phyloP scores from a whole-genome alignment of 768 basidiomycete species.

The Suillus variegatus region DNA sequence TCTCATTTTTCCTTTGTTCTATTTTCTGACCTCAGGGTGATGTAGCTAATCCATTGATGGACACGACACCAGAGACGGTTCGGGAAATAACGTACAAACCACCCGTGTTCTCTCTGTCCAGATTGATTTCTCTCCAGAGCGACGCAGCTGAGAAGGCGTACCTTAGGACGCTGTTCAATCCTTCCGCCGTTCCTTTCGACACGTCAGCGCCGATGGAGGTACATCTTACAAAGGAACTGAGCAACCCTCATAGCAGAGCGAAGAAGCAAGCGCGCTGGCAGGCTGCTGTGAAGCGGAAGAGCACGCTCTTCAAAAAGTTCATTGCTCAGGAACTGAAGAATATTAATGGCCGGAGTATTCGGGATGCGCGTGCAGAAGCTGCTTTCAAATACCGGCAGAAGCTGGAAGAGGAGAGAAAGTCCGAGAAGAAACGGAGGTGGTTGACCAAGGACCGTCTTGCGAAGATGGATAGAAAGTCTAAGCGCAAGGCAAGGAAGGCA shows the following conservation, averaged over 20 bases:
- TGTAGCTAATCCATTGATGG: conserved; percentile 48
- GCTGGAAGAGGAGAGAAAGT: conserved; percentile 57
- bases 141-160: conserved; percentile 56
- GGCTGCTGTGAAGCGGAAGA: conserved; percentile 47
- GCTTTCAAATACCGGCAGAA: conserved; percentile 70
- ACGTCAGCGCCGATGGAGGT: conserved; percentile 63
- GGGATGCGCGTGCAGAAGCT: conserved; percentile 73
- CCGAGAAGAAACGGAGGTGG: conserved; percentile 60
- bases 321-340: conserved; percentile 54
- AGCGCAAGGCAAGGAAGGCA: conserved; percentile 45
- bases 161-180: conserved; percentile 52
- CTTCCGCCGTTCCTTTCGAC: conserved; percentile 44
- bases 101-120: conserved; percentile 48
- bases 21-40: background rate
- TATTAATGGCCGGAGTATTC: conserved; percentile 58
- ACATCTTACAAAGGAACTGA: conserved; percentile 66
- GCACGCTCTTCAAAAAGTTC: conserved; percentile 52
- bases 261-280: conserved; percentile 83
- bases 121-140: conserved; percentile 38
- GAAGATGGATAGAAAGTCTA: conserved; percentile 34
- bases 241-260: conserved; percentile 81
- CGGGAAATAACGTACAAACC: conserved; percentile 70
- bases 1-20: background rate
- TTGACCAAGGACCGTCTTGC: conserved; percentile 40
- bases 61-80: conserved; percentile 64